Evolutionary conservation across 108 stramenopile species (phyloP), one percentile per base, ranked within the genome.

Genomic region (Nitzschia sp.): DNA sequence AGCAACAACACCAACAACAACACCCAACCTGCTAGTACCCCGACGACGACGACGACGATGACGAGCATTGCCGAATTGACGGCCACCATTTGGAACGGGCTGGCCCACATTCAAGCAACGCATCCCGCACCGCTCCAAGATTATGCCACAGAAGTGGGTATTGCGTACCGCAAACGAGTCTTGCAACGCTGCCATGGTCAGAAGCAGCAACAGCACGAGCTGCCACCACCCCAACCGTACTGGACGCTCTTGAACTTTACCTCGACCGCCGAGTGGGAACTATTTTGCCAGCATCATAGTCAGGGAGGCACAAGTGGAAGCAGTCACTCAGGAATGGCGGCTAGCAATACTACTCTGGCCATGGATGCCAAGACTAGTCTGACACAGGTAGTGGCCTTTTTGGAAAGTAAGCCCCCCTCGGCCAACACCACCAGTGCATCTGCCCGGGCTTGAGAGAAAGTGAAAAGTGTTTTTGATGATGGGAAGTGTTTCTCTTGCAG

Each of bases 181-280:
- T 38, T 60, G 36, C n/a, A 60, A 2, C n/a, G n/a, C n/a, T n/a
- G n/a, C n/a, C 33, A 16, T 22, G 5, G 19, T 21, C 19, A 4
- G 4, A 50, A 50, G 21, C 8, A 50, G 21, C 28, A 30, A 16
- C 19, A 4, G 4, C 8, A 50, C 4, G 19, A 50, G 21, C 28
- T 11, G 3, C 35, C 59, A 38, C 6, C 33, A 8, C 13, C 21
- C 4, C 36, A 35, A 4, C 59, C 59, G 8, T 60, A 60, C 21
- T 60, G 21, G 33, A 34, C 59, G 17, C 59, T 60, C 21, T 60
- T 60, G 59, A 60, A 60, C 59, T 60, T 60, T 23, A 17, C 59
- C 6, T 60, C 59, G n/a, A 11, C 22, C 5, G 19, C 22, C 22
- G 59, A 60, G 29, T 34, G 5, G 8, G 34, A 60, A 19, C 59